Base-by-base conservation (phyloP, 139 green algal genomes). In the Chlamydomonas sphaeroides region DNA sequence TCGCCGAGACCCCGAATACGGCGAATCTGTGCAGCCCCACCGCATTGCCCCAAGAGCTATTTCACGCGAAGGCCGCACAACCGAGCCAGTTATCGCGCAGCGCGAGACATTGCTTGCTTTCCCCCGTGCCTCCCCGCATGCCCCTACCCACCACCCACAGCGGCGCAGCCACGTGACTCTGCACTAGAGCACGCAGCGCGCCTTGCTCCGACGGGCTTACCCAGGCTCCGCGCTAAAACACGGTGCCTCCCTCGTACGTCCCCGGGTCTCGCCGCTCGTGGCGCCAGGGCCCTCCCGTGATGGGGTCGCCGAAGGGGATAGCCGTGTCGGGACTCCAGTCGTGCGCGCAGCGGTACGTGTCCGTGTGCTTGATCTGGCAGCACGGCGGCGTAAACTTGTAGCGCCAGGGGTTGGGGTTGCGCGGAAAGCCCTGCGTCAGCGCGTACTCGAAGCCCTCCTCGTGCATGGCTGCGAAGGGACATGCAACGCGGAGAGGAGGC, bases 371-470 rank as follows among this genome's bases (percentile, higher is more conserved):
- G 78, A 88, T 85, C 62, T 83, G 78, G 69, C 84, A 88, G 78
- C 84, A 88, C 49, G 84, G 84, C 39, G 84, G 84, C 35, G 77
- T 69, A 41, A 88, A 84, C 76, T 84, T 87, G 86, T 90, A 90
- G 61, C 86, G 81, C 86, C 86, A 90, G 39, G 86, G 72, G 69
- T 87, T 87, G 51, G 81, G 86, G 63, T 87, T 90, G 35, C 69
- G 81, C 35, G 86, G 86, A 36, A 63, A 87, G 41, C 86, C 81
- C 30, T 88, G 38, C 51, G 81, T 87, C 21, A 90, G 70, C 0
- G 86, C 86, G 45, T 84, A 87, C 77, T 90, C 86, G 70, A 90
- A 90, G 20, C 86, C 86, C 0, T 84, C 49, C 70, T 90, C 86
- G n/a, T 87, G 51, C 81, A 90, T 87, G 26, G 86, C 86, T 87